Base-by-base conservation (phyloP, 2,329 filamentous ascomycete species). In the Podosphaera xanthii region DNA sequence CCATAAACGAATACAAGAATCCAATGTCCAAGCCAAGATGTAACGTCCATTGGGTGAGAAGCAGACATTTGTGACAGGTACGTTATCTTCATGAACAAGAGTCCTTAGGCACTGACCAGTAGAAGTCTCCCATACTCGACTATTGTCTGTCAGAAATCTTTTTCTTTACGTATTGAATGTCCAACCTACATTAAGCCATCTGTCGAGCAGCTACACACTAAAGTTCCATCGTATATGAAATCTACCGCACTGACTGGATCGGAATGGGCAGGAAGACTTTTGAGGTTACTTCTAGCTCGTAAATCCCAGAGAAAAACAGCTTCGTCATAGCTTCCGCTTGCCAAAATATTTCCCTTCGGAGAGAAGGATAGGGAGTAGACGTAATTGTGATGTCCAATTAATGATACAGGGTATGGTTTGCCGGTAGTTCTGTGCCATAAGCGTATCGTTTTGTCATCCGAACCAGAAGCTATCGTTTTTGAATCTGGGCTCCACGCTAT, bases 281-380 rank as follows among this genome's bases (percentile, higher is more conserved):
- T 80, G 89, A 98, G 95, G 40, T 92, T 76, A 31, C 84, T 77
- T 0, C 88, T 90, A 0, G 88, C 87, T 12, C 92, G 79, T 12
- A 97, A 87, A 70, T 98, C 92, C 92, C 92, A 98, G 4, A 98
- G 72, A 64, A 95, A 96, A 0, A 98, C 88, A 3, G 92, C 92
- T 74, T 98, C 92, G 65, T 98, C 92, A 71, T 96, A 97, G 63
- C 87, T 94, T 10, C 92, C 92, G 64, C 87, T 94, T 14, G 90
- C 92, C 40, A 98, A 79, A 69, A 97, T 95, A 68, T 98, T 98
- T 33, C 92, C 92, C 70, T 96, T 97, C 1, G 92, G 92, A n/a
- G 87, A 91, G 71, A 97, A 97, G 4, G 90, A 89, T 40, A 98
- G 76, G 57, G 85, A 88, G 72, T 94, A 95, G 38, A 98, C 84